phyloP scores from a whole-genome alignment of 164 flowering plant species.

The Sextonia rubra region DNA sequence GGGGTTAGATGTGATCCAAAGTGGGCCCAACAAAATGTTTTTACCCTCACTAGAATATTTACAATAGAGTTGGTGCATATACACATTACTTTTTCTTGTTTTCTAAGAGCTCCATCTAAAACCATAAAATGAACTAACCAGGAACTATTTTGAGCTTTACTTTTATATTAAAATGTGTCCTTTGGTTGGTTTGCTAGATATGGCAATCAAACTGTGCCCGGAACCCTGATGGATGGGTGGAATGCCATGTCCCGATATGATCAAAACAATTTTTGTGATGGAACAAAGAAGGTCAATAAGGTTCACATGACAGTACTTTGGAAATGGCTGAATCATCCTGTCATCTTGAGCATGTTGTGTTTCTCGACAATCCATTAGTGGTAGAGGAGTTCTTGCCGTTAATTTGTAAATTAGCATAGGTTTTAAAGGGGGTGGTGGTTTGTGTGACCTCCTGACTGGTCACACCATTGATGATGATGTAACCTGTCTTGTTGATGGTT shows the following conservation, averaged over 20 bases:
- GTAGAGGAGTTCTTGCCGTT: no score
- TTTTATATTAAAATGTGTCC: background rate
- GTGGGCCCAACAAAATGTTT: no score
- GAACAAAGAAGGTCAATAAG: slow-evolving; percentile 76
- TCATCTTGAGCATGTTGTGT: background rate
- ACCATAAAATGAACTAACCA: background rate
- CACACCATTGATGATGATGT: slow-evolving; percentile 31
- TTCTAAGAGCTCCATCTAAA: background rate
- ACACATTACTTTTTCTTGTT: no score
- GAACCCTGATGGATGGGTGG: slow-evolving; percentile 70
- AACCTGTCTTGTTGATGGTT: slow-evolving; percentile 37
- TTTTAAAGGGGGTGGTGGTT: slow-evolving; percentile 31
- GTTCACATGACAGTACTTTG: background rate
- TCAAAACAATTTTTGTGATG: slow-evolving; percentile 86
- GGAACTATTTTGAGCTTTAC: background rate
- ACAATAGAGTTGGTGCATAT: background rate
- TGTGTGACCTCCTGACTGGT: slow-evolving; percentile 24
- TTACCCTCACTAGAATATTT: background rate
- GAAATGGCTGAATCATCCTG: background rate
- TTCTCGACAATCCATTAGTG: background rate
- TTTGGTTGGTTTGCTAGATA: slow-evolving; percentile 37
- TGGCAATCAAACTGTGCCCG: slow-evolving; percentile 78
- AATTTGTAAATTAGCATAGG: no score
- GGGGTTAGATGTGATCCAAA: no score
- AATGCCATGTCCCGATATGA: slow-evolving; percentile 87